These are phyloP conservation scores for Vitis hybrid DNA, from an alignment of 177 flowering plant species.

Conservation along the genomic window DNA sequence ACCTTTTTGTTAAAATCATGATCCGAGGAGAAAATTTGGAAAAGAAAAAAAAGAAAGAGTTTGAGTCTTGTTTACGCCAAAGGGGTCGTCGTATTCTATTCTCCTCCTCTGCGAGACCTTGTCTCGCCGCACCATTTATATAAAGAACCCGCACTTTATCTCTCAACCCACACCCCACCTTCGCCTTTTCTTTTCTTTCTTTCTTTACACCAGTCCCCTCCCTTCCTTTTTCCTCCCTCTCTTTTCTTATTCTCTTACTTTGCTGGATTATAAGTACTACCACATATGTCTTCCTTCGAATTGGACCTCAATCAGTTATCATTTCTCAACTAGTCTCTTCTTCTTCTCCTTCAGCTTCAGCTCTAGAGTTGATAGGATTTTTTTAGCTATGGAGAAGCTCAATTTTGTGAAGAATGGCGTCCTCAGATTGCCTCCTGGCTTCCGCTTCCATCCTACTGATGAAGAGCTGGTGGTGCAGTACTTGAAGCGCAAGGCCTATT, in stretches of 20 bases:
- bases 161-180: constrained; percentile 19
- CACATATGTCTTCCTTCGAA: too few species aligned
- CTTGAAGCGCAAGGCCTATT: constrained; percentile 48
- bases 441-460: constrained; percentile 72
- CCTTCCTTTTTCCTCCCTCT: not conserved
- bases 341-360: not conserved
- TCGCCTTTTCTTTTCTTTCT: constrained; percentile 2
- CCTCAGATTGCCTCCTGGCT: constrained; percentile 66
- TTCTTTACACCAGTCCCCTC: not conserved
- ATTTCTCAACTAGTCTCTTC: not conserved
- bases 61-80: constrained; percentile 88
- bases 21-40: too few species aligned
- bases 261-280: constrained; percentile 8
- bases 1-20: too few species aligned
- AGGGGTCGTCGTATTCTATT: constrained; percentile 37
- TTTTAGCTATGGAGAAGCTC: constrained; percentile 40
- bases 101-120: not conserved
- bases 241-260: constrained; percentile 3
- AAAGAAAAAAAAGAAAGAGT: constrained; percentile 6
- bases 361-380: not conserved
- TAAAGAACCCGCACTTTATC: constrained; percentile 38
- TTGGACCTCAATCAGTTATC: too few species aligned
- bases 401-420: constrained; percentile 60
- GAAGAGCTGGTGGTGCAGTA: constrained; percentile 71
- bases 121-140: constrained; percentile 30